phyloP scores from a whole-genome alignment of 208 protist genomes.

The Leptomonas seymouri region DNA sequence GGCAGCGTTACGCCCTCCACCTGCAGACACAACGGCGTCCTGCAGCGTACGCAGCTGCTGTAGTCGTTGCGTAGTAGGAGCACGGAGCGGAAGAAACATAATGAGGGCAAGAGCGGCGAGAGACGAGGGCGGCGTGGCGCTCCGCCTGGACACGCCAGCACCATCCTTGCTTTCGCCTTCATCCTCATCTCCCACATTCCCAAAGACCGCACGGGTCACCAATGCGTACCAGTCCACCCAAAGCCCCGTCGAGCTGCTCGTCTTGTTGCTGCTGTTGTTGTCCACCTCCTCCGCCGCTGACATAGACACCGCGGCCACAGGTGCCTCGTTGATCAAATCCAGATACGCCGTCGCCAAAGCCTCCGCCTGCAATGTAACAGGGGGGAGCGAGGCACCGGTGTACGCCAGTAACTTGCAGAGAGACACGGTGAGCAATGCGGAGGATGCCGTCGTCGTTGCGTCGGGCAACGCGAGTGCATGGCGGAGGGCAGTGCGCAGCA shows the following conservation, averaged over 20 bases:
- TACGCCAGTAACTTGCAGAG: conserved; percentile 40
- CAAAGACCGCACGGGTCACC: conserved; percentile 50
- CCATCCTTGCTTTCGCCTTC: not conserved
- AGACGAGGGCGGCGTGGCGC: not conserved
- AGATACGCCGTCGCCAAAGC: conserved; percentile 36
- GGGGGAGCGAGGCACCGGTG: conserved; percentile 33
- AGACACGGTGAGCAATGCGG: conserved; percentile 13
- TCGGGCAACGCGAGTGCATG: conserved; percentile 1
- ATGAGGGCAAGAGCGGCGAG: conserved; percentile 31
- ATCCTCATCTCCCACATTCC: conserved; percentile 1
- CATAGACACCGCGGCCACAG: not conserved
- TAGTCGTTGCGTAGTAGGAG: conserved; percentile 36
- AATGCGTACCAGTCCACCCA: conserved; percentile 56
- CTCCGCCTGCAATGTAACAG: conserved; percentile 19
- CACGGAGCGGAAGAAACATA: conserved; percentile 57
- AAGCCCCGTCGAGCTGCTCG: conserved; percentile 10
- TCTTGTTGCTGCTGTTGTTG: not conserved
- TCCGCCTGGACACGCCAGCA: not conserved
- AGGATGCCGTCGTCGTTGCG: not conserved
- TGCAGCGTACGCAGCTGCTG: conserved; percentile 53
- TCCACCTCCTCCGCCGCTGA: not conserved
- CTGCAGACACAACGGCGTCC: conserved; percentile 33
- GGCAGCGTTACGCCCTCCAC: not conserved
- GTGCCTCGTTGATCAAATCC: conserved; percentile 20
- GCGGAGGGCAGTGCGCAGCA: conserved; percentile 24